These are phyloP conservation scores for Coccinonectria pachysandricola DNA, from an alignment of 2,329 filamentous ascomycete species.

Conservation along the genomic window DNA sequence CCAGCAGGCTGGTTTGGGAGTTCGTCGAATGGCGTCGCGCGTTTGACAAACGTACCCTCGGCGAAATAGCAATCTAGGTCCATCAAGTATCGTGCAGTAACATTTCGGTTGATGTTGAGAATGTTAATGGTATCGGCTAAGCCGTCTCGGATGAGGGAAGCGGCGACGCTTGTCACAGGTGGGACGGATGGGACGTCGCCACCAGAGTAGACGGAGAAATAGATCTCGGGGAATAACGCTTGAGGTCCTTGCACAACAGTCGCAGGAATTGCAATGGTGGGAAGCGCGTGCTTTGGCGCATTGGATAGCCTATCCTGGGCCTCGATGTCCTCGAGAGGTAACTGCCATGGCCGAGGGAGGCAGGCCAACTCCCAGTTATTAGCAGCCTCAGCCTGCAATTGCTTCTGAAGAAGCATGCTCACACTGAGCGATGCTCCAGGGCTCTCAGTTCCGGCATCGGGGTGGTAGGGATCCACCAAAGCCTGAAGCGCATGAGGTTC, in stretches of 20 bases:
- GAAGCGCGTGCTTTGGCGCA: slow-evolving; percentile 66
- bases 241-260: slow-evolving; percentile 64
- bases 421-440: slow-evolving; percentile 56
- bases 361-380: slow-evolving; percentile 66
- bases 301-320: slow-evolving; percentile 48
- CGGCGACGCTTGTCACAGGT: slow-evolving; percentile 61
- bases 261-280: slow-evolving; percentile 63
- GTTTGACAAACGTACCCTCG: slow-evolving; percentile 81
- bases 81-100: slow-evolving; percentile 79
- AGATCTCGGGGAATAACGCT: slow-evolving; percentile 82
- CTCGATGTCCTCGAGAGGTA: slow-evolving; percentile 50
- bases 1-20: slow-evolving; percentile 58
- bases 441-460: slow-evolving; percentile 51
- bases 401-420: slow-evolving; percentile 73
- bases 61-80: slow-evolving; percentile 94
- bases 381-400: slow-evolving; percentile 67
- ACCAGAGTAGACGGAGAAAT: slow-evolving; percentile 81
- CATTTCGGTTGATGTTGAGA: slow-evolving; percentile 83
- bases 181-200: slow-evolving; percentile 89
- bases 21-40: slow-evolving; percentile 85
- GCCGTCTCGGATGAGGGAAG: slow-evolving; percentile 74
- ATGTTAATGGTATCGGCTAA: slow-evolving; percentile 90
- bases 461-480: slow-evolving; percentile 75
- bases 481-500: slow-evolving; percentile 78
- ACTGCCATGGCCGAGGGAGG: slow-evolving; percentile 57